Conservation (phyloP, 2,329 filamentous ascomycete genomes). For the Dryadomyces sulphureus region DNA sequence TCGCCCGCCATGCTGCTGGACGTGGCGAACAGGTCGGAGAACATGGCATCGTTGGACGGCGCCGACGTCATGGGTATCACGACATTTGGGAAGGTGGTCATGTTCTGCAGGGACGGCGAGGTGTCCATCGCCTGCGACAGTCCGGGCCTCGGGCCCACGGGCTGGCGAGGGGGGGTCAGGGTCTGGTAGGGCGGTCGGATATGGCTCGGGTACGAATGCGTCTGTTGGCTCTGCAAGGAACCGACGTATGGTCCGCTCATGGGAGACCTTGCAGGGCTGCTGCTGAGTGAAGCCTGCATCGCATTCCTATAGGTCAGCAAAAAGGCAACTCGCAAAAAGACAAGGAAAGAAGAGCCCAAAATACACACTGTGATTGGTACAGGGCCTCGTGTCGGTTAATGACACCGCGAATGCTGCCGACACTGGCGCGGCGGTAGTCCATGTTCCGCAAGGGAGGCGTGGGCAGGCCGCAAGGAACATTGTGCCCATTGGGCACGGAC, state of each 20-base stretch:
- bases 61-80: neutral
- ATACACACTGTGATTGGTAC: too few species aligned
- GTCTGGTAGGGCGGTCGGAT: too few species aligned
- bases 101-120: too few species aligned
- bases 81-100: neutral
- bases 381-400: neutral
- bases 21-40: neutral
- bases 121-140: too few species aligned
- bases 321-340: neutral
- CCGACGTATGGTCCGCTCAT: too few species aligned
- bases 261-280: too few species aligned
- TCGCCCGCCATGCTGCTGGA: neutral
- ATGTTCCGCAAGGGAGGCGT: neutral
- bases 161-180: too few species aligned
- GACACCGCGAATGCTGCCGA: neutral
- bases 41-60: neutral
- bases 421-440: neutral
- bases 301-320: neutral
- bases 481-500: neutral
- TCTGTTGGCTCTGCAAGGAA: neutral
- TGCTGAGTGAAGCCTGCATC: neutral
- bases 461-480: neutral
- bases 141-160: too few species aligned
- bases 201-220: too few species aligned
- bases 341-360: too few species aligned